A percentile compares a stretch with the other conserved stretches of the same genome.
Evolutionary conservation across 2,329 filamentous ascomycete genomes (phyloP).

Genomic region (Zymoseptoria ardabiliae): DNA sequence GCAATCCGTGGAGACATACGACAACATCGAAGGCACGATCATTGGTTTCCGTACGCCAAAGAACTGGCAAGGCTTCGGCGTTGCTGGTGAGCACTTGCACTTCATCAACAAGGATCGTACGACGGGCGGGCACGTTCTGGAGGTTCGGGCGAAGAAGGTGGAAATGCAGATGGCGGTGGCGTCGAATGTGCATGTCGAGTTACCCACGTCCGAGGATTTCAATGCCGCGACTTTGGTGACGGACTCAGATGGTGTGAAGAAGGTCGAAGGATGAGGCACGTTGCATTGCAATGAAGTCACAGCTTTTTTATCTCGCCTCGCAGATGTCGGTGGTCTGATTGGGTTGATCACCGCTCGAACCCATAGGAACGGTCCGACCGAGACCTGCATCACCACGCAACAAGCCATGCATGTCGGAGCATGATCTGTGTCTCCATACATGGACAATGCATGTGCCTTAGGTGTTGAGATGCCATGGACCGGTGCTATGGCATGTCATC

Average conservation of each 20-base stretch:
- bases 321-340: no score
- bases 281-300: neutral
- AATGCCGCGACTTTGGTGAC: constrained; percentile 30
- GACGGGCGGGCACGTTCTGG: constrained; percentile 37
- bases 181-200: constrained; percentile 33
- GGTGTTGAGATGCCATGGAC: neutral
- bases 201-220: constrained; percentile 35
- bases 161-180: constrained; percentile 33
- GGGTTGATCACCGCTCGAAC: neutral
- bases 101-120: constrained; percentile 33
- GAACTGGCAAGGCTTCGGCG: constrained; percentile 36
- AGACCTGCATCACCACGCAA: neutral
- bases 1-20: constrained; percentile 34
- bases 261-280: constrained; percentile 30
- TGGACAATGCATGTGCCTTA: neutral
- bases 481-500: neutral
- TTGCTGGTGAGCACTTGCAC: constrained; percentile 38
- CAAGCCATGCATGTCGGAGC: neutral
- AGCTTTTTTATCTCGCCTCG: no score
- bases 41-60: constrained; percentile 37
- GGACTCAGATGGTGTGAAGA: constrained; percentile 30
- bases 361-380: neutral
- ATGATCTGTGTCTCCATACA: neutral
- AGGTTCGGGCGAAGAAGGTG: constrained; percentile 29
- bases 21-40: constrained; percentile 33